Evolutionary conservation across 192 early-diverging fungal genomes (phyloP).

Genomic region (Lunasporangiospora selenospora): DNA sequence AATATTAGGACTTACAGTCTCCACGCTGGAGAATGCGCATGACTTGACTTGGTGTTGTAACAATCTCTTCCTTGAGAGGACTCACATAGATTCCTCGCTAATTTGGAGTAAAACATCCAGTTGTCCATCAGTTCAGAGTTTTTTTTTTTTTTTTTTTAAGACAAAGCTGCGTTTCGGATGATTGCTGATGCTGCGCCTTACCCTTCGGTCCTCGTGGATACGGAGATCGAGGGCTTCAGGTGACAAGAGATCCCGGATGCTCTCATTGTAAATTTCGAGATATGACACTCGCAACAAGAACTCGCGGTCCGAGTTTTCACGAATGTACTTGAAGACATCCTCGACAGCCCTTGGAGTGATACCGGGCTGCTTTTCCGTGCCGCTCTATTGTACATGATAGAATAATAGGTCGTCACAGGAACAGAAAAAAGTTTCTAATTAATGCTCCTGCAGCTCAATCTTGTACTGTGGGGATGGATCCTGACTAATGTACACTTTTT

Average conservation of each 20-base stretch:
- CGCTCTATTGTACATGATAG: no score
- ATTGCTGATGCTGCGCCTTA: no score
- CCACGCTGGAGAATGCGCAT: conserved; percentile 78
- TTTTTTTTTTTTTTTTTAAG: no score
- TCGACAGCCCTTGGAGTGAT: conserved; percentile 80
- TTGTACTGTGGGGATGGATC: neutral
- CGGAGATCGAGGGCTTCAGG: conserved; percentile 84
- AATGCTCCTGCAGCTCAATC: neutral
- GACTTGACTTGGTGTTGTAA: conserved; percentile 73
- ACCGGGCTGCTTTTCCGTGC: conserved; percentile 73
- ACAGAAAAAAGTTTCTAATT: neutral
- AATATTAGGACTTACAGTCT: conserved; percentile 71
- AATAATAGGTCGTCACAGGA: neutral
- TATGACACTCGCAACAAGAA: conserved; percentile 96
- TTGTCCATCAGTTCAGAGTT: no score
- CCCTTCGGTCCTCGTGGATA: conserved; percentile 79
- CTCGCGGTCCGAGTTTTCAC: conserved; percentile 71
- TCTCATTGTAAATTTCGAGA: conserved; percentile 98
- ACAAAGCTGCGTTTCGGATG: no score
- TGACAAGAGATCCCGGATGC: conserved; percentile 86
- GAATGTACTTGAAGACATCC: conserved; percentile 80
- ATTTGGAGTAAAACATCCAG: no score
- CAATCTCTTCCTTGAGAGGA: conserved; percentile 76
- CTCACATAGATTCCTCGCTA: conserved; percentile 78
- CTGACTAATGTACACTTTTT: neutral